Evolutionary conservation across 441 rosid genomes (phyloP).

Genomic region (Cnidoscolus chayamansa): DNA sequence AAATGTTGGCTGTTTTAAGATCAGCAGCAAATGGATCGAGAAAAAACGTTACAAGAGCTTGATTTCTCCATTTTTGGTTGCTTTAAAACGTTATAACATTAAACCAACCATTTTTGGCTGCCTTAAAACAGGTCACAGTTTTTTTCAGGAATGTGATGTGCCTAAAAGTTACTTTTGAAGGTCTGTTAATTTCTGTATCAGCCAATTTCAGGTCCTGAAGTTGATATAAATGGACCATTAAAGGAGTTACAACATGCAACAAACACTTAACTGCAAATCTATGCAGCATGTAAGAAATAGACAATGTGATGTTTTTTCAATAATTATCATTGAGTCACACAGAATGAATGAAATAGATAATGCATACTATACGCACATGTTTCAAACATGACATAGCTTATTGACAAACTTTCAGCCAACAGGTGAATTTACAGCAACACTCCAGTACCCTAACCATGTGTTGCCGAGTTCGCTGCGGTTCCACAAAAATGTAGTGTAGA

Average conservation of each 20-base stretch:
- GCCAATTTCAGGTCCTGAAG: neutral
- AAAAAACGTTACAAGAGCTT: neutral
- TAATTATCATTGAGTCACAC: too few species aligned
- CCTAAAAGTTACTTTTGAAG: neutral
- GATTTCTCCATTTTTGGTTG: neutral
- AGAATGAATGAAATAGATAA: too few species aligned
- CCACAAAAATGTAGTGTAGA: neutral
- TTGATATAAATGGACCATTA: neutral
- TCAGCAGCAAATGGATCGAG: neutral
- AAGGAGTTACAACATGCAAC: neutral
- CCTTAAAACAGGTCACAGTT: neutral
- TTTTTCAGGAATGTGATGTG: neutral
- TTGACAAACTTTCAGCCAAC: too few species aligned
- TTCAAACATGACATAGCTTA: too few species aligned
- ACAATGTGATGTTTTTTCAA: too few species aligned
- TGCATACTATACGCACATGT: too few species aligned
- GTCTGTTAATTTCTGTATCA: neutral
- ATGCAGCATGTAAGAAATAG: too few species aligned
- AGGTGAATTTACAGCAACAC: neutral
- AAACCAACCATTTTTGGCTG: neutral
- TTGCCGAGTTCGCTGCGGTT: neutral
- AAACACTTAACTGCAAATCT: neutral
- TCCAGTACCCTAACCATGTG: neutral
- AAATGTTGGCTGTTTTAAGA: neutral
- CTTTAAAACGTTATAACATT: neutral